A percentile compares a stretch with the other conserved stretches of the same genome.
phyloP scores from a whole-genome alignment of 1,284 basidiomycete genomes.

The Takashimella tepidaria region DNA sequence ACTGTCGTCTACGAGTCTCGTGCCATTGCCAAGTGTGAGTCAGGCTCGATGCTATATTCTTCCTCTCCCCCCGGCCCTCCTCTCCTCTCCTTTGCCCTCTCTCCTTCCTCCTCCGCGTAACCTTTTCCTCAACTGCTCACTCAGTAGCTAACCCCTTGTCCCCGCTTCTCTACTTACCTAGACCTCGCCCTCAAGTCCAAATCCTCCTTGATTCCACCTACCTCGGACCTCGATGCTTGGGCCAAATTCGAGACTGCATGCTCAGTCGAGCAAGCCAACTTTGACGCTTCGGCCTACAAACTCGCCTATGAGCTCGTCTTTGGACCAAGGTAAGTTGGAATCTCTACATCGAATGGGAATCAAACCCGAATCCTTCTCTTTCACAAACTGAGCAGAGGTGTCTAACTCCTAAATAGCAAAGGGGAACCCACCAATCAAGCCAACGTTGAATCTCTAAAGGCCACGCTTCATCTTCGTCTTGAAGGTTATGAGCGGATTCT shows the following conservation, averaged over 20 bases:
- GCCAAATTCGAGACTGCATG: conserved; percentile 58
- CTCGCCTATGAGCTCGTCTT: conserved; percentile 52
- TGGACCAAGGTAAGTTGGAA: conserved; percentile 13
- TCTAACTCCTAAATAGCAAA: conserved; percentile 9
- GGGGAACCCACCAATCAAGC: conserved; percentile 36
- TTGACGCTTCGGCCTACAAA: conserved; percentile 50
- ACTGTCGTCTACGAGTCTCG: conserved; percentile 53
- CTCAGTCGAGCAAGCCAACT: conserved; percentile 55
- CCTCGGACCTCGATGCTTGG: conserved; percentile 45
- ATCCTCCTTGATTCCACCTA: conserved; percentile 24
- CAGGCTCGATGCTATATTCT: conserved; percentile 36
- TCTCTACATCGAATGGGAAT: too few species aligned
- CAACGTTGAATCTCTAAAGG: conserved; percentile 37
- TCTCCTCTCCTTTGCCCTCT: neutral
- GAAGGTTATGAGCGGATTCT: conserved; percentile 55
- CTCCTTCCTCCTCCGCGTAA: conserved; percentile 25
- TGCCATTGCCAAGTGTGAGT: conserved; percentile 53
- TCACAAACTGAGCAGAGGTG: neutral
- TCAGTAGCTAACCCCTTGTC: neutral
- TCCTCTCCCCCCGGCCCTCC: conserved; percentile 19
- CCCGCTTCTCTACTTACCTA: conserved; percentile 10
- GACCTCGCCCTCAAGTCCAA: conserved; percentile 23
- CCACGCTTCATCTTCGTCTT: conserved; percentile 47
- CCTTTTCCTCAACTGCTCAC: too few species aligned
- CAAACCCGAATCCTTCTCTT: neutral